phyloP scores from a whole-genome alignment of 2,329 filamentous ascomycete species.

The Exophiala spinifera region DNA sequence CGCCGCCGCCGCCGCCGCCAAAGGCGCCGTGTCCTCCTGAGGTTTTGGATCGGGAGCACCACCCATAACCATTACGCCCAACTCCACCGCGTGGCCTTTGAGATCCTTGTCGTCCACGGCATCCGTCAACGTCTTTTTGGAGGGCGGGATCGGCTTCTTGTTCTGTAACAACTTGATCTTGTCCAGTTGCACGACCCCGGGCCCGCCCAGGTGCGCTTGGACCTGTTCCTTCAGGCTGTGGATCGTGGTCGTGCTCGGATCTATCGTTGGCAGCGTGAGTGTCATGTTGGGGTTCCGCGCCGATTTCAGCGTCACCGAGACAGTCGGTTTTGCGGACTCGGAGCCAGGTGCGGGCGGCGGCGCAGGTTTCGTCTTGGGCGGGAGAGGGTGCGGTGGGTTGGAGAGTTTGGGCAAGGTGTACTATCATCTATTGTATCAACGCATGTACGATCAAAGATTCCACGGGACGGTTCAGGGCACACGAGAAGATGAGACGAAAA shows the following conservation, averaged over 20 bases:
- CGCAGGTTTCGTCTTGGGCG: conserved; percentile 41
- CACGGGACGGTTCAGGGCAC: no score
- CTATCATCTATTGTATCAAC: conserved; percentile 27
- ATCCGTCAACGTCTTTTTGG: conserved; percentile 72
- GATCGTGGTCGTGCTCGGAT: conserved; percentile 67
- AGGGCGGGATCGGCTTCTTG: conserved; percentile 73
- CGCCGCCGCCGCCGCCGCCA: conserved; percentile 32
- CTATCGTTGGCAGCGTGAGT: conserved; percentile 59
- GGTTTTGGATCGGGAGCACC: conserved; percentile 50
- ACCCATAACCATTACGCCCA: conserved; percentile 84
- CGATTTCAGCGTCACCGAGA: conserved; percentile 66
- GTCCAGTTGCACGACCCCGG: conserved; percentile 45
- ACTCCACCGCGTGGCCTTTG: conserved; percentile 64
- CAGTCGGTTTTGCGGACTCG: conserved; percentile 17
- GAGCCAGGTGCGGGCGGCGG: conserved; percentile 25
- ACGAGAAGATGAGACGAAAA: background rate
- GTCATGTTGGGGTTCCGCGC: conserved; percentile 71
- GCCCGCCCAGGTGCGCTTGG: conserved; percentile 54
- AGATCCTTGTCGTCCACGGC: conserved; percentile 57
- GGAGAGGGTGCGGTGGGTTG: conserved; percentile 39
- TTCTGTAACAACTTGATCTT: conserved; percentile 84
- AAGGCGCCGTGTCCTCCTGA: conserved; percentile 12
- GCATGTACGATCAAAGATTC: background rate
- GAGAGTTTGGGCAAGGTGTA: conserved; percentile 49
- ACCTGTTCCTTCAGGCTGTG: conserved; percentile 74